Base-by-base conservation (phyloP, 2,329 filamentous ascomycete genomes). In the Botryosphaeria dothidea region DNA sequence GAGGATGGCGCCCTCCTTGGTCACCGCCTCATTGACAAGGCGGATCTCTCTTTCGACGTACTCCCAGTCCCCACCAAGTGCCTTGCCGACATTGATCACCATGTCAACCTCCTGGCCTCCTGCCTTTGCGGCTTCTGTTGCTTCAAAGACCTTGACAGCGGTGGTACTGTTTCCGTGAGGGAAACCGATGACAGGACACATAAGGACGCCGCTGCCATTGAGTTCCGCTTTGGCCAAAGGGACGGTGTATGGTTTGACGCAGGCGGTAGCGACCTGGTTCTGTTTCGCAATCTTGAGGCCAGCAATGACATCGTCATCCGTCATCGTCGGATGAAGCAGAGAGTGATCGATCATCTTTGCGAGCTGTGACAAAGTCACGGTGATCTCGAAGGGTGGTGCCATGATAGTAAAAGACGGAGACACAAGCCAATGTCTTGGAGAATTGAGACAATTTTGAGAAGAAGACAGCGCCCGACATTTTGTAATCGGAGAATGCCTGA, bases 181-280 rank as follows among this genome's bases (percentile, higher is more conserved):
- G 68, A 89, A 89, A 27, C 85, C 85, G 67, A 88, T 82, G 36
- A 88, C 86, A 0, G 85, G 78, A 68, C 85, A 88, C 31, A 88
- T 71, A 2, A 77, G 69, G 4, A 88, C 86, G 49, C 75, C 75
- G 2, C 78, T 79, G 6, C 80, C 84, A 19, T 78, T 76, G 0
- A 89, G 83, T 1, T 79, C 74, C 34, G 79, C 67, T 23, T 75
- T 77, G 3, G 85, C 85, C 5, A 82, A 71, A 0, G 83, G 77
- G 3, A 88, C 82, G 9, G 74, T 71, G 72, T 87, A 88, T 0
- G 86, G 84, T 68, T 88, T 88, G 25, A 88, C 72, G 71, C 86
- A 88, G 23, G 84, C 86, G 8, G 64, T 65, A 17, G 64, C 57
- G 23, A 62, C 56, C 38, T 56, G 73, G 74, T 84, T 78, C 17